A percentile compares a stretch with the other conserved stretches of the same genome.
Evolutionary conservation across 345 rosid genomes (phyloP).

Genomic region (Salix purpurea): DNA sequence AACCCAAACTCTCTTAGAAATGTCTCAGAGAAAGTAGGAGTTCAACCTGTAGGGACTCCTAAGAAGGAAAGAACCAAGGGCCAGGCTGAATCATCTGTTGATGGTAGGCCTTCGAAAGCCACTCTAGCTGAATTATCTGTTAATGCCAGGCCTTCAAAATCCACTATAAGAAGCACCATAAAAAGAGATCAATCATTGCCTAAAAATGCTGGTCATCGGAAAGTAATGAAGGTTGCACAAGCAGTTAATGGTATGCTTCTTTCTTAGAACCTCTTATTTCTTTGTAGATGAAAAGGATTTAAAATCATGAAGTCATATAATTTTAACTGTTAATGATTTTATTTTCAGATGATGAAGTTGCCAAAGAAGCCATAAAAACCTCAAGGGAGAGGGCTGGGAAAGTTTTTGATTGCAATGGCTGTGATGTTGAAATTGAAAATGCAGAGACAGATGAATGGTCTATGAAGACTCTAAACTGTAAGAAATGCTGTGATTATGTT

Average conservation of each 20-base stretch:
- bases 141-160: conserved; percentile 29
- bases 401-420: conserved; percentile 19
- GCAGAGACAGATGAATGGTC: conserved; percentile 23
- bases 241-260: conserved; percentile 37
- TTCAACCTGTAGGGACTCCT: conserved; percentile 23
- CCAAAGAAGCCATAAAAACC: conserved; percentile 28
- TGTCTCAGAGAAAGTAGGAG: conserved; percentile 16
- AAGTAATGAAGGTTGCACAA: conserved; percentile 22
- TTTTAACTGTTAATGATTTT: conserved; percentile 8
- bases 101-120: conserved; percentile 7
- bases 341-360: conserved; percentile 32
- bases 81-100: conserved; percentile 30
- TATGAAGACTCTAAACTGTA: conserved; percentile 39
- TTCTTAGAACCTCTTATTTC: conserved; percentile 6
- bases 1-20: conserved; percentile 24
- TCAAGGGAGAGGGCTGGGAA: conserved; percentile 33
- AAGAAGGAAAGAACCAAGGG: conserved; percentile 29
- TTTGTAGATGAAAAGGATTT: background rate
- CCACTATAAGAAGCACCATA: conserved; percentile 22
- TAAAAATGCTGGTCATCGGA: conserved; percentile 32
- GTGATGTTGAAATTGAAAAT: conserved; percentile 32
- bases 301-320: conserved; percentile 5
- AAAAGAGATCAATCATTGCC: conserved; percentile 22
- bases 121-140: conserved; percentile 23
- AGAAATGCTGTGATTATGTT: conserved; percentile 1